These are phyloP conservation scores for Karstenula rhodostoma DNA, from an alignment of 2,329 filamentous ascomycete genomes.

Conservation along the genomic window DNA sequence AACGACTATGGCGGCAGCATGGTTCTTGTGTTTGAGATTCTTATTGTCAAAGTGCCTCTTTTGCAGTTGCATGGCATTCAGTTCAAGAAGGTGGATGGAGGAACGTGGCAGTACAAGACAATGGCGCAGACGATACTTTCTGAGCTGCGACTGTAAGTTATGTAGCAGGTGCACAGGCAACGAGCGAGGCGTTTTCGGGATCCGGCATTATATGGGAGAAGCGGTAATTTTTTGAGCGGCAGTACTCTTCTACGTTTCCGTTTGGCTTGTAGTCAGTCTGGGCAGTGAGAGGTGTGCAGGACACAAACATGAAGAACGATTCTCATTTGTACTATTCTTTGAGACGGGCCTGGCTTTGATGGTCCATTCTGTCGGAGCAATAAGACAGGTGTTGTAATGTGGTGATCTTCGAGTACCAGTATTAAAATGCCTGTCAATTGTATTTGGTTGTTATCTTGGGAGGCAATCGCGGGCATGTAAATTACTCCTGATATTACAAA, in stretches of 20 bases:
- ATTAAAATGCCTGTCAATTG: constrained; percentile 1
- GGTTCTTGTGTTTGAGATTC: constrained; percentile 89
- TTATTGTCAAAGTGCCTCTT: constrained; percentile 96
- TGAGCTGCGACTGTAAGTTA: constrained; percentile 76
- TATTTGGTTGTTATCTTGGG: not conserved
- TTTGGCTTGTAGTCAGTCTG: not conserved
- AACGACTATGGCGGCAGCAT: constrained; percentile 86
- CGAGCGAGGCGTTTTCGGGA: constrained; percentile 25
- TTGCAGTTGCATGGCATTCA: constrained; percentile 94
- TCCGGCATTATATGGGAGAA: constrained; percentile 15
- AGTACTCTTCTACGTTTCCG: constrained; percentile 9
- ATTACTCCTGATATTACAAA: too few relatives aligned
- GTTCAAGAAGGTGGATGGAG: constrained; percentile 95
- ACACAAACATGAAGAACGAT: constrained; percentile 31
- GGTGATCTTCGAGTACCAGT: not conserved
- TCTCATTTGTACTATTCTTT: constrained; percentile 38
- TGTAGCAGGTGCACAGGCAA: not conserved
- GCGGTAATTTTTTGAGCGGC: constrained; percentile 10
- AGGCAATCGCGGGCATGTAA: not conserved
- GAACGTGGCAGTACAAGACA: constrained; percentile 98
- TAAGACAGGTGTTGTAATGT: constrained; percentile 12
- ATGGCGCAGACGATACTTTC: constrained; percentile 96
- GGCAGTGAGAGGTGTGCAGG: constrained; percentile 19
- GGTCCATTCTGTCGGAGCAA: constrained; percentile 3
- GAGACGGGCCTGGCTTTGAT: constrained; percentile 13